These are phyloP conservation scores for Hyaloperonospora brassicae DNA, from an alignment of 352 stramenopile species.

Conservation along the genomic window DNA sequence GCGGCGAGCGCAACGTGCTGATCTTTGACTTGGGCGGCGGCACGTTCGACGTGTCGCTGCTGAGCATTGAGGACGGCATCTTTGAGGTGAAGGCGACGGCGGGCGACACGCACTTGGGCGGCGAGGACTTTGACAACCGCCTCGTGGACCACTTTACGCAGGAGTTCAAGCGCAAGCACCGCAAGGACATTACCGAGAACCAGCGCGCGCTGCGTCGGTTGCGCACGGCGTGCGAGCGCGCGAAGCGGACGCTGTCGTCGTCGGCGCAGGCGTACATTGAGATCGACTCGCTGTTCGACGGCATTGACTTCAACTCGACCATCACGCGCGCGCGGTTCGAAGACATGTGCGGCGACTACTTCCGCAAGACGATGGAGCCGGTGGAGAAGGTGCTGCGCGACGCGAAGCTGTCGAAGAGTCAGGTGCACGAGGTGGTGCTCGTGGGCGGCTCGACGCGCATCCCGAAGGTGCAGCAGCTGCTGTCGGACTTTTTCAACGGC, in stretches of 20 bases:
- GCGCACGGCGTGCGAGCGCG: slow-evolving; percentile 89
- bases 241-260: slow-evolving; percentile 92
- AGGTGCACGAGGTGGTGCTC: slow-evolving; percentile 77
- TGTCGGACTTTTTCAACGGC: slow-evolving; percentile 61
- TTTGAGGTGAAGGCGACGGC: slow-evolving; percentile 94
- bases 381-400: slow-evolving; percentile 87
- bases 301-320: slow-evolving; percentile 90
- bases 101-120: slow-evolving; percentile 80
- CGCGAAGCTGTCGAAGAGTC: slow-evolving; percentile 82
- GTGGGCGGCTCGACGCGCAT: slow-evolving; percentile 76
- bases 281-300: slow-evolving; percentile 91
- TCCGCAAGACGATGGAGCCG: slow-evolving; percentile 86
- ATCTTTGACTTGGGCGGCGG: slow-evolving; percentile 92
- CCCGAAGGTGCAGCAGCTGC: slow-evolving; percentile 55
- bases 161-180: slow-evolving; percentile 89
- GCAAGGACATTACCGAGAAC: slow-evolving; percentile 88
- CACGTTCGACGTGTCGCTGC: slow-evolving; percentile 91
- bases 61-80: slow-evolving; percentile 93
- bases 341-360: slow-evolving; percentile 85
- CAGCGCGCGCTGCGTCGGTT: slow-evolving; percentile 87
- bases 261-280: slow-evolving; percentile 91
- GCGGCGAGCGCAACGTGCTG: slow-evolving; percentile 89
- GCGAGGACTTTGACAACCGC: slow-evolving; percentile 72
- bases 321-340: slow-evolving; percentile 90
- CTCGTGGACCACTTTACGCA: slow-evolving; percentile 90